A percentile compares a stretch with the other conserved stretches of the same genome.
These are phyloP conservation scores for Pulveroboletus sp. DNA, from an alignment of 768 basidiomycete species.

Conservation along the genomic window DNA sequence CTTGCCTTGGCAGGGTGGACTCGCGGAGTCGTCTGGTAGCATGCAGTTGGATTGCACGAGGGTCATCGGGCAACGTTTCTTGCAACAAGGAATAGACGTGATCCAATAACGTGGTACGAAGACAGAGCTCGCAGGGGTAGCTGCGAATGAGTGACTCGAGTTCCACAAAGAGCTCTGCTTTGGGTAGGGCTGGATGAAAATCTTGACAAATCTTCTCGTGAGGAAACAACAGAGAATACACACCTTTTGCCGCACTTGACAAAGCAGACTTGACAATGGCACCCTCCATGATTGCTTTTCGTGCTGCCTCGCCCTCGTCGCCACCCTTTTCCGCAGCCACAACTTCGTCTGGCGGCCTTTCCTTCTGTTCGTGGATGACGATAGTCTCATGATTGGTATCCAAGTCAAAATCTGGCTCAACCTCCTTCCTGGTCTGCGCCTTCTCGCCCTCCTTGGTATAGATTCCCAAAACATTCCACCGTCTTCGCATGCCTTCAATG, in stretches of 20 bases:
- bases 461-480: slow-evolving; percentile 83
- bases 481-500: slow-evolving; percentile 71
- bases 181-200: slow-evolving; percentile 36
- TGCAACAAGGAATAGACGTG: slow-evolving; percentile 44
- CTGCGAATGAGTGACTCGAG: slow-evolving; percentile 40
- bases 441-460: slow-evolving; percentile 12
- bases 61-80: slow-evolving; percentile 34
- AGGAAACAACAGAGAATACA: slow-evolving; percentile 17
- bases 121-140: slow-evolving; percentile 40
- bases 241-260: slow-evolving; percentile 70
- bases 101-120: slow-evolving; percentile 41
- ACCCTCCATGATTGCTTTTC: slow-evolving; percentile 70
- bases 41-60: slow-evolving; percentile 36
- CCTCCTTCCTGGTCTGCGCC: slow-evolving; percentile 15
- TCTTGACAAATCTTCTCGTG: slow-evolving; percentile 8
- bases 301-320: slow-evolving; percentile 52
- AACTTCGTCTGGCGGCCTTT: slow-evolving; percentile 24
- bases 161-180: slow-evolving; percentile 39
- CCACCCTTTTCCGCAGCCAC: slow-evolving; percentile 37
- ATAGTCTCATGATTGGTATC: slow-evolving; percentile 9
- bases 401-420: slow-evolving; percentile 25
- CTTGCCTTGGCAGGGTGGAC: slow-evolving; percentile 25
- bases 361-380: slow-evolving; percentile 21
- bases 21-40: slow-evolving; percentile 37
- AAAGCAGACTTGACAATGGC: slow-evolving; percentile 81